Evolutionary conservation across 257 asterid genomes (phyloP).

Genomic region (Cruciata laevipes): DNA sequence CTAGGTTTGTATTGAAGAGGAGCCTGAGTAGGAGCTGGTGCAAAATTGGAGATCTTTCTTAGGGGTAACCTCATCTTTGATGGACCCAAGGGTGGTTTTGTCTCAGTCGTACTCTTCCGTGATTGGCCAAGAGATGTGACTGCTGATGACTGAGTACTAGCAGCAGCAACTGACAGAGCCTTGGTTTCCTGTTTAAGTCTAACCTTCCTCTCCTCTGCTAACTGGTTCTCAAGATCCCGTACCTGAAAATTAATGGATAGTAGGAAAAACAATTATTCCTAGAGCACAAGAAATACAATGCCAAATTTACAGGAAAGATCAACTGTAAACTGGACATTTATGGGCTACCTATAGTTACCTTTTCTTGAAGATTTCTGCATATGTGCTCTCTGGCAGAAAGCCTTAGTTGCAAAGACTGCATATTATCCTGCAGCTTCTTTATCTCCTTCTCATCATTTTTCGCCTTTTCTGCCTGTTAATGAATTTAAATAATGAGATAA

Average conservation of each 20-base stretch:
- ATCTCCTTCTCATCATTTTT: conserved; percentile 89
- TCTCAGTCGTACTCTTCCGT: conserved; percentile 41
- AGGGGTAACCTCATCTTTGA: conserved; percentile 68
- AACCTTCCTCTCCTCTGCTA: conserved; percentile 78
- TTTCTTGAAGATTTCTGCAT: conserved; percentile 77
- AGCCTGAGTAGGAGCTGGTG: conserved; percentile 44
- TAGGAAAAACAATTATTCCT: conserved; percentile 4
- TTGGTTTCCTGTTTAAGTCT: conserved; percentile 71
- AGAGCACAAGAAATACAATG: neutral
- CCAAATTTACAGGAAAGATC: neutral
- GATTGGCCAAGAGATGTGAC: conserved; percentile 35
- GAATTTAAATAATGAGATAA: conserved; percentile 16
- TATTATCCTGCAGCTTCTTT: conserved; percentile 71
- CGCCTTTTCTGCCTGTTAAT: conserved; percentile 72
- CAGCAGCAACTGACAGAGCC: conserved; percentile 54
- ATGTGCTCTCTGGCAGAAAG: conserved; percentile 72
- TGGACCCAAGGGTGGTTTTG: conserved; percentile 82
- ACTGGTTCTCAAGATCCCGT: conserved; percentile 76
- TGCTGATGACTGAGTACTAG: conserved; percentile 37
- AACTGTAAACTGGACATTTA: neutral
- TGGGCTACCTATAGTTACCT: conserved; percentile 37
- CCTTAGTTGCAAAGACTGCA: conserved; percentile 70
- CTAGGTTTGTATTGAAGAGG: conserved; percentile 32
- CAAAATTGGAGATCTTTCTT: conserved; percentile 56
- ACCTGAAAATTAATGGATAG: conserved; percentile 31